Evolutionary conservation across 805 yeast species (phyloP).

Genomic region (Sungouiella thailandica): DNA sequence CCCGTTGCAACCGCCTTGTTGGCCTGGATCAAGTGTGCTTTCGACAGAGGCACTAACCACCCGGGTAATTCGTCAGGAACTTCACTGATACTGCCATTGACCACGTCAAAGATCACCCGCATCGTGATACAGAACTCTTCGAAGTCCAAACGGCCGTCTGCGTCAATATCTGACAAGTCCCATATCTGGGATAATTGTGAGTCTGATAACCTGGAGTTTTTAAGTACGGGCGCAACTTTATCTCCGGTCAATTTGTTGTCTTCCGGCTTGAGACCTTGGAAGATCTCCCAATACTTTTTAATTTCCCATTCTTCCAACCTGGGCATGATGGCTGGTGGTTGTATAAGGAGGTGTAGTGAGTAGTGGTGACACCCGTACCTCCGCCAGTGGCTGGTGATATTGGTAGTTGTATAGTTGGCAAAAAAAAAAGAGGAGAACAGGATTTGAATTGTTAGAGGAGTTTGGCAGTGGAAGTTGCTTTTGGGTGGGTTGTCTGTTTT

Average conservation of each 20-base stretch:
- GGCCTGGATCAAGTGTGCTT: constrained; percentile 81
- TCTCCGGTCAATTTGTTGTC: constrained; percentile 79
- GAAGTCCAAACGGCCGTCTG: constrained; percentile 61
- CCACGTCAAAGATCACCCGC: constrained; percentile 89
- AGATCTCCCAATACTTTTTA: constrained; percentile 96
- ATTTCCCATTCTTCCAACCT: constrained; percentile 92
- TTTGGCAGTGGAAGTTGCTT: no score
- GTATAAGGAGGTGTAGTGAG: not conserved
- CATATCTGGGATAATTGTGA: constrained; percentile 78
- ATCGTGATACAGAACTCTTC: constrained; percentile 98
- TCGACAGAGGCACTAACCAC: constrained; percentile 90
- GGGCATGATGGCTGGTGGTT: constrained; percentile 36
- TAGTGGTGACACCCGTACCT: constrained; percentile 1
- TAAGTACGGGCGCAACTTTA: constrained; percentile 78
- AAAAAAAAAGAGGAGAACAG: no score
- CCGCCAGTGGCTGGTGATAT: no score
- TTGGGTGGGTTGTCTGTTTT: no score
- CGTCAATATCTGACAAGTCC: constrained; percentile 51
- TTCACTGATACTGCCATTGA: constrained; percentile 55
- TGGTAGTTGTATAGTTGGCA: no score
- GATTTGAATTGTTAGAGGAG: no score
- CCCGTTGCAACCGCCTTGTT: constrained; percentile 53
- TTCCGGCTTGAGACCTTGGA: constrained; percentile 80
- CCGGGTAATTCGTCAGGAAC: constrained; percentile 76
- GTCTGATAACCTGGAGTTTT: constrained; percentile 49